A percentile compares a stretch with the other conserved stretches of the same genome.
Evolutionary conservation across 371 early-diverging fungal species (phyloP).

Genomic region (Apophysomyces elegans): DNA sequence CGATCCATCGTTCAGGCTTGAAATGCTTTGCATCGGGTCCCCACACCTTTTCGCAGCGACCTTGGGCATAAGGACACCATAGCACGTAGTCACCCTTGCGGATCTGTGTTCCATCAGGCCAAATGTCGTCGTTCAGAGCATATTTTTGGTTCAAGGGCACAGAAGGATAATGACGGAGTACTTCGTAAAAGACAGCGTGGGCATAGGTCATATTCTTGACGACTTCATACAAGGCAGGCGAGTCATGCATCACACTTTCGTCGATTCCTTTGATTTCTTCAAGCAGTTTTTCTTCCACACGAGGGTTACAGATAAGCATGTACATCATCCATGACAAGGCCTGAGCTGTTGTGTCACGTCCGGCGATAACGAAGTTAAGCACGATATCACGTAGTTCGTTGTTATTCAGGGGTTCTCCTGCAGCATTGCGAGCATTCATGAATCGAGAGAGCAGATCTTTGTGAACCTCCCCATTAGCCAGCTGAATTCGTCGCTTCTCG

Average conservation of each 20-base stretch:
- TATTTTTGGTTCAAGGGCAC: constrained; percentile 71
- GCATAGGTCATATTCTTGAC: constrained; percentile 58
- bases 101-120: constrained; percentile 70
- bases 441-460: constrained; percentile 65
- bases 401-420: constrained; percentile 55
- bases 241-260: constrained; percentile 38
- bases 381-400: constrained; percentile 62
- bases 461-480: constrained; percentile 27
- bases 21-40: constrained; percentile 62
- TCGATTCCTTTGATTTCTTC: constrained; percentile 57
- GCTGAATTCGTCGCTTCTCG: constrained; percentile 36
- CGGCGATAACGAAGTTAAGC: constrained; percentile 72
- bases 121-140: constrained; percentile 66
- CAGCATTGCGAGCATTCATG: constrained; percentile 57
- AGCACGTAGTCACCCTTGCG: constrained; percentile 54
- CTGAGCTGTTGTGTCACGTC: constrained; percentile 74
- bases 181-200: constrained; percentile 68
- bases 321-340: constrained; percentile 69
- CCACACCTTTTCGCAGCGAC: constrained; percentile 57
- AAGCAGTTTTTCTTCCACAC: constrained; percentile 55
- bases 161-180: constrained; percentile 72
- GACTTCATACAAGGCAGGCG: constrained; percentile 44
- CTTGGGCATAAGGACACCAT: constrained; percentile 59
- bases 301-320: constrained; percentile 50
- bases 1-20: constrained; percentile 66